Evolutionary conservation across 1,284 basidiomycete genomes (phyloP).

Genomic region (Entoloma clypeatum): DNA sequence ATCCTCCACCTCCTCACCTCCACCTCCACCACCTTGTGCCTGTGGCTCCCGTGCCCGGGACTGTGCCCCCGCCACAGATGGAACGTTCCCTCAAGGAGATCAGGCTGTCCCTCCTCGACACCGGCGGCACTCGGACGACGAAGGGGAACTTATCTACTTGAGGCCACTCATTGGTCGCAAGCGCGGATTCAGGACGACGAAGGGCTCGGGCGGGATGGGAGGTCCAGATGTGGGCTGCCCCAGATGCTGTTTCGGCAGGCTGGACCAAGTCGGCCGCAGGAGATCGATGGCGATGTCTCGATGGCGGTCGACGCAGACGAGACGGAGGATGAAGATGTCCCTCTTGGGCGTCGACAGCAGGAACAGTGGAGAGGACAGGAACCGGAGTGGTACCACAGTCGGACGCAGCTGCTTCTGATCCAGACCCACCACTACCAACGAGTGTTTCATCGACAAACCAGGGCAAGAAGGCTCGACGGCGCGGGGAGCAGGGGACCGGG

Average conservation of each 20-base stretch:
- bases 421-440: too few relatives aligned
- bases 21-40: slow-evolving; percentile 76
- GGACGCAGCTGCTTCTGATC: slow-evolving; percentile 15
- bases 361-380: slow-evolving; percentile 9
- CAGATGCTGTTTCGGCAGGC: slow-evolving; percentile 5
- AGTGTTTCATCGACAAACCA: too few relatives aligned
- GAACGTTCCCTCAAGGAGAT: slow-evolving; percentile 58
- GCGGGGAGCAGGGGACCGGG: too few relatives aligned
- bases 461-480: background rate
- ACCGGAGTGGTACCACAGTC: slow-evolving; percentile 14
- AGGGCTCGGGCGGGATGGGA: slow-evolving; percentile 60
- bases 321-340: slow-evolving; percentile 16
- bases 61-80: slow-evolving; percentile 68
- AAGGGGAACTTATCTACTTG: slow-evolving; percentile 41
- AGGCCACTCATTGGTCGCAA: slow-evolving; percentile 67
- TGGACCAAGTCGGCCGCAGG: background rate
- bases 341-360: slow-evolving; percentile 11
- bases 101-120: background rate
- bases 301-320: slow-evolving; percentile 14
- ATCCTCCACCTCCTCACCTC: slow-evolving; percentile 72
- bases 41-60: slow-evolving; percentile 60
- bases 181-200: slow-evolving; percentile 62
- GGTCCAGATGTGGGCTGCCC: slow-evolving; percentile 46
- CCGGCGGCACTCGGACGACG: slow-evolving; percentile 1
- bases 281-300: slow-evolving; percentile 8